These are phyloP conservation scores for Eleusine indica DNA, from an alignment of 176 grass and related monocot species.

Conservation along the genomic window DNA sequence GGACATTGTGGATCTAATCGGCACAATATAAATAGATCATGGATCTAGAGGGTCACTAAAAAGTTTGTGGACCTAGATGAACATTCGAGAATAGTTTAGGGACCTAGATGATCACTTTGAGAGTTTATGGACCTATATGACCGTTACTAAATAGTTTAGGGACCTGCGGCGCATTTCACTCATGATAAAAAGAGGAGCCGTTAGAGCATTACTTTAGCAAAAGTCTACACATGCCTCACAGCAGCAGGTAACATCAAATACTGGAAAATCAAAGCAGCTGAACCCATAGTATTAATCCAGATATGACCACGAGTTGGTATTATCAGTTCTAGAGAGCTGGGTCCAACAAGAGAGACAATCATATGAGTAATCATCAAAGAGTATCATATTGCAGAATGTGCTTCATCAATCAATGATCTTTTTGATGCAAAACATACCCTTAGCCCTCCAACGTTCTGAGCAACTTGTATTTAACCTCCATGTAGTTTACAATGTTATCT, in stretches of 20 bases:
- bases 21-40: too few species aligned
- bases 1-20: too few species aligned
- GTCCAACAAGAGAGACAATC: not conserved
- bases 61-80: too few species aligned
- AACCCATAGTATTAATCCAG: not conserved
- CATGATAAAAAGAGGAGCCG: not conserved
- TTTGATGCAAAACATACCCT: not conserved
- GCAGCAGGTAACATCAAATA: not conserved
- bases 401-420: conserved; percentile 6
- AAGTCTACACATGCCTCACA: not conserved
- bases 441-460: conserved; percentile 21
- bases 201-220: not conserved
- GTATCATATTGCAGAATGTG: not conserved
- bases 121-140: too few species aligned
- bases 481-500: not conserved
- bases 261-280: not conserved
- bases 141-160: too few species aligned
- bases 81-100: too few species aligned
- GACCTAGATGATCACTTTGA: too few species aligned
- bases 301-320: not conserved
- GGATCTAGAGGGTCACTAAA: too few species aligned
- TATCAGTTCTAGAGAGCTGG: not conserved
- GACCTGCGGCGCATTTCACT: too few species aligned
- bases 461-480: not conserved
- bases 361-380: not conserved